Evolutionary conservation across 305 asterid genomes (phyloP), one percentile per base, ranked within the genome.

Genomic region (Fraxinus angustifolia): DNA sequence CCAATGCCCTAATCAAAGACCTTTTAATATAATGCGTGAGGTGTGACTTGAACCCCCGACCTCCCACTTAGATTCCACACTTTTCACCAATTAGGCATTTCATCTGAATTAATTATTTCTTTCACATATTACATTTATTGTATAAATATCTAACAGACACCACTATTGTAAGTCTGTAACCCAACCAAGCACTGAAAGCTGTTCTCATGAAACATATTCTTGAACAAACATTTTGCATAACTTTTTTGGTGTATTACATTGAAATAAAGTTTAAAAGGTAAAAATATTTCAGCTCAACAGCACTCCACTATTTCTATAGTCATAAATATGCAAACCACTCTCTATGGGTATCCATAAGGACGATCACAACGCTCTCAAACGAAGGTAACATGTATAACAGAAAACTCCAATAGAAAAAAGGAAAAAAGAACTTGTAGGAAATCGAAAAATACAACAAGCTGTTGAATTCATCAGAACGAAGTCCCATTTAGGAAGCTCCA

Each of bases 361-460:
- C 6, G 17, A 48, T 48, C 4, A 14, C 19, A 14, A 48, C 14
- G 58, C 19, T 48, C 58, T 48, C 58, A 48, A 48, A 48, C 58
- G 14, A 48, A 1, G 58, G 19, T 14, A 48, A 3, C 19, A 48
- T 3, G 19, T 14, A n/a, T 0, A 48, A 48, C 58, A 48, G 19
- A 48, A 48, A 42, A 42, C 53, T 14, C 58, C 2, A 14, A 48
- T 14, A 48, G 58, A 48, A 48, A 48, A 48, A 0, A 92, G 26
- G 31, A 21, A 62, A 67, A 28, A 26, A 2, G 4, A 26, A 30
- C 7, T 10, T 28, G n/a, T 28, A 28, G 36, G 73, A 26, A 11
- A 26, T 1, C 73, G 17, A 4, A 28, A 30, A 30, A 67, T 28
- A 87, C 98, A 93, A 94, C 95, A 82, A 94, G 97, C 68, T 83